A percentile compares a stretch with the other conserved stretches of the same genome.
Conservation (phyloP, 2,329 filamentous ascomycete genomes). For the Cucurbitaria berberidis region DNA sequence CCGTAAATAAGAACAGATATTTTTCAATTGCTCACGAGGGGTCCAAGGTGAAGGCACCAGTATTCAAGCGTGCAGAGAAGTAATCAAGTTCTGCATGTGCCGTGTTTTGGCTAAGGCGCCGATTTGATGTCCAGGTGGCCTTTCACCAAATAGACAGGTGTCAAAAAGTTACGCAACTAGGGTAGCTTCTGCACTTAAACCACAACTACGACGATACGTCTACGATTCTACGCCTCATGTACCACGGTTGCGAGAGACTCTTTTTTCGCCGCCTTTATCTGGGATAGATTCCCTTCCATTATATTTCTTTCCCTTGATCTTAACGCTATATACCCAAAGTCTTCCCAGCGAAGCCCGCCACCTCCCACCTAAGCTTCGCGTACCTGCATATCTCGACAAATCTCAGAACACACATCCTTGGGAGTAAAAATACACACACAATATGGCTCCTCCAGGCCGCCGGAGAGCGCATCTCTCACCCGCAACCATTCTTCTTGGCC, state of each 20-base stretch:
- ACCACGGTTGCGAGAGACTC: slow-evolving; percentile 21
- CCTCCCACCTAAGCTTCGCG: slow-evolving; percentile 29
- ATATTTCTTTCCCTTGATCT: slow-evolving; percentile 19
- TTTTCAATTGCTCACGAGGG: background rate
- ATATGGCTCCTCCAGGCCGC: slow-evolving; percentile 56
- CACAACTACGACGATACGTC: slow-evolving; percentile 25
- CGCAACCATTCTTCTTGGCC: slow-evolving; percentile 57
- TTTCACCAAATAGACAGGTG: slow-evolving; percentile 41
- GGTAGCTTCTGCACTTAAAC: slow-evolving; percentile 34
- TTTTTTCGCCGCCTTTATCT: slow-evolving; percentile 10
- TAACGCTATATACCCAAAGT: slow-evolving; percentile 13
- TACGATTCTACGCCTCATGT: slow-evolving; percentile 21
- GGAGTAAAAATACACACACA: slow-evolving; percentile 35
- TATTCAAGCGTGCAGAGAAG: slow-evolving; percentile 14
- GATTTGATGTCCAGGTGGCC: slow-evolving; percentile 43
- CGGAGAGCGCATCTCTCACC: slow-evolving; percentile 50
- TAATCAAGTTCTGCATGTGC: slow-evolving; percentile 16
- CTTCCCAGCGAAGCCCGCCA: slow-evolving; percentile 23
- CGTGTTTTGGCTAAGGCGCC: slow-evolving; percentile 18
- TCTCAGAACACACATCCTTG: slow-evolving; percentile 8
- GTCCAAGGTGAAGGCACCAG: slow-evolving; percentile 25
- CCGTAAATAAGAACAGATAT: background rate
- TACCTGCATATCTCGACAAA: slow-evolving; percentile 6
- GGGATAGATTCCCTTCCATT: slow-evolving; percentile 38
- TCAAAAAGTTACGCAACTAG: slow-evolving; percentile 30